These are phyloP conservation scores for Phaffia australis DNA, from an alignment of 768 basidiomycete genomes.

Conservation along the genomic window DNA sequence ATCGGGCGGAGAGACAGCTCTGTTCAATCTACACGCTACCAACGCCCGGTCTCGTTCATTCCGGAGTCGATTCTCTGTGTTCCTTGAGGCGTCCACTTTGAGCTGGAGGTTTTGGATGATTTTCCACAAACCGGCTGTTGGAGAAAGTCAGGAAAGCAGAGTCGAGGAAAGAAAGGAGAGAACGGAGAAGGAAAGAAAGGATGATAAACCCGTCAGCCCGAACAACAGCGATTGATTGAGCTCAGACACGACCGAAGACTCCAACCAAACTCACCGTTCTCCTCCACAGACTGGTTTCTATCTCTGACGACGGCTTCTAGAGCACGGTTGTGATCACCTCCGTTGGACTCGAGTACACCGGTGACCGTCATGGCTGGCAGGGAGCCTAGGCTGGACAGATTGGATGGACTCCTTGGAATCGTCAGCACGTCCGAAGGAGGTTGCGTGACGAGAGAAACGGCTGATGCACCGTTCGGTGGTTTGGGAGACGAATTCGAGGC, in stretches of 20 bases:
- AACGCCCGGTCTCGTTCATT: conserved; percentile 1
- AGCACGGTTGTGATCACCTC: conserved; percentile 40
- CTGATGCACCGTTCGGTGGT: too few species aligned
- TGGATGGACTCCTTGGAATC: too few species aligned
- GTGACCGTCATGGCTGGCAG: conserved; percentile 44
- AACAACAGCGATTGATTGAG: too few species aligned
- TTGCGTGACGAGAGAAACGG: too few species aligned
- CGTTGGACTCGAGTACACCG: conserved; percentile 43
- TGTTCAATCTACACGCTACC: background rate
- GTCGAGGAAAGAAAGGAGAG: background rate
- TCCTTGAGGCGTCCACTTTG: conserved; percentile 1
- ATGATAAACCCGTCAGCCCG: background rate
- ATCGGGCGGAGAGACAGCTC: background rate
- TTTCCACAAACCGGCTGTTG: conserved; percentile 9
- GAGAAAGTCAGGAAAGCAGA: too few species aligned
- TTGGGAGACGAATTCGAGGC: too few species aligned
- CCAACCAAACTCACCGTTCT: conserved; percentile 6
- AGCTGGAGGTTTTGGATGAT: background rate
- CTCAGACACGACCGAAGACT: too few species aligned
- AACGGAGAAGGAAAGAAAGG: background rate
- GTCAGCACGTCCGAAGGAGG: too few species aligned
- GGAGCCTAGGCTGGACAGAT: background rate
- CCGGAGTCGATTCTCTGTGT: background rate
- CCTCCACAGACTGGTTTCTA: conserved; percentile 46
- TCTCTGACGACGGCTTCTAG: conserved; percentile 68